Evolutionary conservation across 2,329 filamentous ascomycete genomes (phyloP), one percentile per base, ranked within the genome.

Genomic region (Camillea tinctor): DNA sequence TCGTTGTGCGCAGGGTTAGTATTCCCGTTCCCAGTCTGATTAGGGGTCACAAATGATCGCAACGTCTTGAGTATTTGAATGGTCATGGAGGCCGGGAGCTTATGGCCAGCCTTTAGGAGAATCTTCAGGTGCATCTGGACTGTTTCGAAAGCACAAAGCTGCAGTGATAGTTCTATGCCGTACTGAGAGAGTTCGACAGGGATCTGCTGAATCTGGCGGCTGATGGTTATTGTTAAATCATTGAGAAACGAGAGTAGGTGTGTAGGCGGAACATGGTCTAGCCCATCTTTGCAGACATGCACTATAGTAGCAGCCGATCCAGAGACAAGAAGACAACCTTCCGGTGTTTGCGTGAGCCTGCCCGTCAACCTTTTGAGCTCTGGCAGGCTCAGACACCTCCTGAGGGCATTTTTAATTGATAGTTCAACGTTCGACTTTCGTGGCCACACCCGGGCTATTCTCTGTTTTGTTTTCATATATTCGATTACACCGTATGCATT

Each of bases 201-300:
- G 5, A 77, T 51, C 22, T 64, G 58, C 6, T 64, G 54, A 4
- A 60, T 63, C 20, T 67, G 59, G 7, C 61, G 60, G 3, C 71
- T 65, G 9, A 79, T 65, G 50, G 71, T 73, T 50, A 76, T 68
- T 23, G 70, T 65, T 15, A 81, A 57, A 61, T 80, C 79, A 56
- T 80, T 77, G 22, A 82, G 64, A 54, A 81, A 73, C 1, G 68
- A 61, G 48, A 81, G 66, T 40, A 70, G 23, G 2, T 67, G 52
- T 20, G 52, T 8, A 50, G 54, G 63, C 53, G 72, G 64, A 5
- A 65, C 60, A 15, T 22, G 55, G n/a, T 54, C 40, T 15, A 44
- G 51, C n/a, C 23, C 44, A 26, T 54, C 23, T 26, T 6, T 15
- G 55, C 52, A 61, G 17, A 44, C 6, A 1, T 11, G 19, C 23